Evolutionary conservation across 2,329 filamentous ascomycete genomes (phyloP).

Genomic region (Didymella segeticola): DNA sequence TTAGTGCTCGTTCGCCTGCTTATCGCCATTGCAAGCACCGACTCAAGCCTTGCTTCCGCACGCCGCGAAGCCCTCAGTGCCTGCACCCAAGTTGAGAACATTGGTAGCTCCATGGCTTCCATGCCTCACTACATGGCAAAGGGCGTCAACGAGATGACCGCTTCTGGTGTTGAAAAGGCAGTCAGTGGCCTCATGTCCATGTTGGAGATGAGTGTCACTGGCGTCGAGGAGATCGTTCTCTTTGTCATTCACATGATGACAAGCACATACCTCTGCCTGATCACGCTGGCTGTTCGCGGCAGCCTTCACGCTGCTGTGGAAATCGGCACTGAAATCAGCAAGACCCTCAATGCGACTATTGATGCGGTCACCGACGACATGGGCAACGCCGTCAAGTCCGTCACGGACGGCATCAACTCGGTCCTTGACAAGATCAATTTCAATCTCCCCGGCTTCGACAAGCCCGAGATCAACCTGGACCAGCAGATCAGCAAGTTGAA

Average conservation of each 20-base stretch:
- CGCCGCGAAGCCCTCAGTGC: conserved; percentile 83
- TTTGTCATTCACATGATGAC: conserved; percentile 94
- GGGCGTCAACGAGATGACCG: conserved; percentile 87
- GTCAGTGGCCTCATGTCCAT: conserved; percentile 81
- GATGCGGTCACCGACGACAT: conserved; percentile 63
- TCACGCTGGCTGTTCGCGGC: conserved; percentile 81
- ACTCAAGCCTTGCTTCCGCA: conserved; percentile 76
- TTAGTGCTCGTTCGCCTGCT: conserved; percentile 84
- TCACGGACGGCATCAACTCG: conserved; percentile 47
- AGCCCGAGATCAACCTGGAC: conserved; percentile 70
- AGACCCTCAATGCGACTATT: conserved; percentile 68
- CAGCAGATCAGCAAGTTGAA: conserved; percentile 70
- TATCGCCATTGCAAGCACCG: conserved; percentile 74
- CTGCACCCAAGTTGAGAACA: conserved; percentile 89
- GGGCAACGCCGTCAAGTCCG: conserved; percentile 45
- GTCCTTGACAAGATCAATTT: conserved; percentile 51
- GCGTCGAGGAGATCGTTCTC: conserved; percentile 83
- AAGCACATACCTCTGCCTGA: conserved; percentile 87
- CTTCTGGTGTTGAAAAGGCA: conserved; percentile 78
- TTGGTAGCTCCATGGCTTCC: conserved; percentile 94
- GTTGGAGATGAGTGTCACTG: conserved; percentile 79
- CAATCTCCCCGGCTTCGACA: conserved; percentile 50
- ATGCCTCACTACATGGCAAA: conserved; percentile 95
- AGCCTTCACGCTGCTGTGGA: conserved; percentile 74
- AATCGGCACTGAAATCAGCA: conserved; percentile 66